A percentile compares a stretch with the other conserved stretches of the same genome.
Evolutionary conservation across 1,284 basidiomycete species (phyloP).

Genomic region (Trametes hirsuta): DNA sequence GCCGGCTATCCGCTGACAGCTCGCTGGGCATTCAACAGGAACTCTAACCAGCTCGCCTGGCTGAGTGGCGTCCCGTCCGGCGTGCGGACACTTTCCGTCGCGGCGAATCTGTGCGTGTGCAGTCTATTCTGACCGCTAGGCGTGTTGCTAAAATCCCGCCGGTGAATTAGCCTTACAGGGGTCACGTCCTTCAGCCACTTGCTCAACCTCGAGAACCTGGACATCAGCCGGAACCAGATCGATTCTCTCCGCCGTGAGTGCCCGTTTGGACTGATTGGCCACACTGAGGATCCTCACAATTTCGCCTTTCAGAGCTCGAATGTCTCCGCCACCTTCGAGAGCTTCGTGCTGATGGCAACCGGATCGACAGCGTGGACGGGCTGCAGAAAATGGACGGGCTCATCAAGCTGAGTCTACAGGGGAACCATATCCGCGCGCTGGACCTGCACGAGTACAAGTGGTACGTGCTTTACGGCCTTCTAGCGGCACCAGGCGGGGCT

Average conservation of each 20-base stretch:
- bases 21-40: conserved; percentile 49
- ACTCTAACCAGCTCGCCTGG: conserved; percentile 83
- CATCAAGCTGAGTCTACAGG: conserved; percentile 81
- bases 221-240: conserved; percentile 90
- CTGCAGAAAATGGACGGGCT: conserved; percentile 81
- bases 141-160: background rate
- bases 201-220: conserved; percentile 83
- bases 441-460: conserved; percentile 72
- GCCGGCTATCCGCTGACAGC: conserved; percentile 11
- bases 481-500: conserved; percentile 2
- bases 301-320: conserved; percentile 64
- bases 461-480: conserved; percentile 46
- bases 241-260: conserved; percentile 84
- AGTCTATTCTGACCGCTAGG: background rate
- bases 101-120: conserved; percentile 69
- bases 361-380: conserved; percentile 77
- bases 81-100: conserved; percentile 81
- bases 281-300: conserved; percentile 11
- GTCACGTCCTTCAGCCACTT: conserved; percentile 91
- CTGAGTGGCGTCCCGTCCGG: conserved; percentile 83
- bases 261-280: conserved; percentile 3
- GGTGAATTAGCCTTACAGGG: conserved; percentile 64
- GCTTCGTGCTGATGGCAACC: conserved; percentile 86
- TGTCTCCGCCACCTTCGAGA: conserved; percentile 87
- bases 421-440: conserved; percentile 71